Conservation (phyloP, 2,329 filamentous ascomycete species). For the Colletotrichum destructivum region DNA sequence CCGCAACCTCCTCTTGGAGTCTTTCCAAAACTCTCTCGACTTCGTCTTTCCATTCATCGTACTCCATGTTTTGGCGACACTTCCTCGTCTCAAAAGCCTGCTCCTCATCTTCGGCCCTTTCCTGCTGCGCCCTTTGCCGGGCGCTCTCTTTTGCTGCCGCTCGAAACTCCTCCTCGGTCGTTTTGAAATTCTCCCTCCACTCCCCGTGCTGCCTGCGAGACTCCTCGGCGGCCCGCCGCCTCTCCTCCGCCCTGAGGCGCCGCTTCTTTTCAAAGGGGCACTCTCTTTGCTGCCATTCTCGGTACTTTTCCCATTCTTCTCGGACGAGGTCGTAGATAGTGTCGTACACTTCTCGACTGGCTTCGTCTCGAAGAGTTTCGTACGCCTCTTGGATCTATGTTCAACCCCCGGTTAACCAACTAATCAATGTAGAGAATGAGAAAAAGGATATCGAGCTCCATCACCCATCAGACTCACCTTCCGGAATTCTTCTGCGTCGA, state of each 20-base stretch:
- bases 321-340: not conserved
- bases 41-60: not conserved
- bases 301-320: not conserved
- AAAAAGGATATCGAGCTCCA: too few species aligned
- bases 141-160: not conserved
- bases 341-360: not conserved
- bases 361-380: not conserved
- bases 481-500: not conserved
- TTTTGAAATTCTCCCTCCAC: not conserved
- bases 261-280: not conserved
- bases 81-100: not conserved
- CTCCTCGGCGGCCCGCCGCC: not conserved
- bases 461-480: not conserved
- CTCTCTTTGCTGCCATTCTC: not conserved
- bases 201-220: not conserved
- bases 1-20: not conserved
- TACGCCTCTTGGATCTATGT: slow-evolving; percentile 3
- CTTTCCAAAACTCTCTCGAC: not conserved
- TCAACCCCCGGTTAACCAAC: not conserved
- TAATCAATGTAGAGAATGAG: not conserved
- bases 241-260: not conserved
- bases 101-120: not conserved
- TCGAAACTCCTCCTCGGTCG: not conserved
- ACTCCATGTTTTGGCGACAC: not conserved
- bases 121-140: not conserved